Evolutionary conservation across 2,329 filamentous ascomycete genomes (phyloP), one percentile per base, ranked within the genome.

Genomic region (Cladorrhinum sp.): DNA sequence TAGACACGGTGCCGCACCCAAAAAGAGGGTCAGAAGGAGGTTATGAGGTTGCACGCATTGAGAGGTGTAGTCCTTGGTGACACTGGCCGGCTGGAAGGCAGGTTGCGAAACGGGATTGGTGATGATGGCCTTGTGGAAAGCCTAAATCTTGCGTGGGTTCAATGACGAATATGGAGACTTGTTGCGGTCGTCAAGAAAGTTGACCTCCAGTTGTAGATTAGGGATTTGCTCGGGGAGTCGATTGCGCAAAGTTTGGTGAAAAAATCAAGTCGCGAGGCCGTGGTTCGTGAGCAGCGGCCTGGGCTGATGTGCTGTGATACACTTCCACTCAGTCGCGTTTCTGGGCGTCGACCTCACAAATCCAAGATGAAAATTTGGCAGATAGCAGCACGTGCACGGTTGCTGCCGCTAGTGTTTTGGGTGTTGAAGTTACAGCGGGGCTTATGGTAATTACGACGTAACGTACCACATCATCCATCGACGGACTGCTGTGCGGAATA

Each of bases 11-110:
- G 24, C 33, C 33, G 57, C 51, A 42, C 61, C 57, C 57, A 18
- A 30, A 9, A 18, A 18, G 21, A 59, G 21, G 52, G 51, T 60
- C 16, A 42, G 21, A 52, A 10, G 9, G 1, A 16, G 30, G n/a
- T 49, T 49, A 36, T 20, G 21, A 26, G 24, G n/a, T 52, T 10
- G 55, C n/a, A 20, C 8, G 46, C 64, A 65, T 65, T 24, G 60
- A 61, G 50, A 16, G 36, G n/a, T 36, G 55, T 16, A 51, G 33
- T 39, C 30, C 48, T 28, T 42, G 24, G 57, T n/a, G 36, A 21
- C 50, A 36, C 12, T 55, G 30, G 21, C 3, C 49, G 18, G 30
- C n/a, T 18, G 10, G 49, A 49, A 8, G 36, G 53, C 36, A 30
- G 8, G 21, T 50, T 10, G 18, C 9, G 16, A 4, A 18, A n/a